Percentiles rank a stretch among this genome's conserved stretches.
These are phyloP conservation scores for Gynandropsis gynandra DNA, from an alignment of 345 rosid genomes.

Conservation along the genomic window DNA sequence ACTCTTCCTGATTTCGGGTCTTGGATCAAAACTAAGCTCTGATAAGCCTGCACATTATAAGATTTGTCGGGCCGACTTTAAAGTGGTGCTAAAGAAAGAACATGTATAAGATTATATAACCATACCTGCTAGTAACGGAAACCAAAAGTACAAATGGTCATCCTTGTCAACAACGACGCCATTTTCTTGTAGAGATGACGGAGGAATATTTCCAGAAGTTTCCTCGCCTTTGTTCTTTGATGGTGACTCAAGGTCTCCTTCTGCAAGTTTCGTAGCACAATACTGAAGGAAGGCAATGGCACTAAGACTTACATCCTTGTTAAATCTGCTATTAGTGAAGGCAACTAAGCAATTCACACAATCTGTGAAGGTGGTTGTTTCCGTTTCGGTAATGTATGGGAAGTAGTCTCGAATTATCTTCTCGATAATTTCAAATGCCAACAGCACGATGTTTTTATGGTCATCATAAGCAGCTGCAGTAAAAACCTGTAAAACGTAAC, in stretches of 20 bases:
- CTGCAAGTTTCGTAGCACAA: slow-evolving; percentile 96
- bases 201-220: slow-evolving; percentile 38
- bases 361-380: slow-evolving; percentile 97
- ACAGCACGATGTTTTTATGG: slow-evolving; percentile 87
- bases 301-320: slow-evolving; percentile 86
- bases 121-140: slow-evolving; percentile 90
- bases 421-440: slow-evolving; percentile 95
- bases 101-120: slow-evolving; percentile 16
- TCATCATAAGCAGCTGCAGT: slow-evolving; percentile 99
- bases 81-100: slow-evolving; percentile 18
- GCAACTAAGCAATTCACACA: slow-evolving; percentile 97
- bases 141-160: slow-evolving; percentile 89
- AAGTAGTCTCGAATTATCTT: slow-evolving; percentile 93
- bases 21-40: slow-evolving; percentile 96
- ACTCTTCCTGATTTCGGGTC: slow-evolving; percentile 95
- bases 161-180: slow-evolving; percentile 60
- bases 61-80: slow-evolving; percentile 11
- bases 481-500: slow-evolving; percentile 57
- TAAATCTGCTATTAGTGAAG: slow-evolving; percentile 91
- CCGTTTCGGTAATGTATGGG: slow-evolving; percentile 95
- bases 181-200: slow-evolving; percentile 51
- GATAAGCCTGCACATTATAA: slow-evolving; percentile 64
- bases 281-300: slow-evolving; percentile 88
- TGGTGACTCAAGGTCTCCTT: slow-evolving; percentile 75
- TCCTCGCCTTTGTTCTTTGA: slow-evolving; percentile 64